These are phyloP conservation scores for Diutina neorugosa DNA, from an alignment of 1,139 yeast genomes.

Conservation along the genomic window DNA sequence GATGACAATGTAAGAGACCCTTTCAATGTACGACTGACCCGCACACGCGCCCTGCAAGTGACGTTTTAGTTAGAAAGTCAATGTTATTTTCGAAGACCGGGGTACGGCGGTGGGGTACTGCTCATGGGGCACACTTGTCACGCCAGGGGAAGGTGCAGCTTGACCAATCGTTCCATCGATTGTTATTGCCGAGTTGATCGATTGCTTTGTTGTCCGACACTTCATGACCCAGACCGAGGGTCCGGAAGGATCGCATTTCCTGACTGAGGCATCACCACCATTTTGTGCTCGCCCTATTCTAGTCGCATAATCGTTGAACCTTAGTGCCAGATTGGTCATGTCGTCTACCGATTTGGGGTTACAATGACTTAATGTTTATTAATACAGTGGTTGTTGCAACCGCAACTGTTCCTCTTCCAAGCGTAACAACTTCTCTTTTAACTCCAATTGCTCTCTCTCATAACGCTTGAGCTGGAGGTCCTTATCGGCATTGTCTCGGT, in stretches of 20 bases:
- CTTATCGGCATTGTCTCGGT: conserved; percentile 29
- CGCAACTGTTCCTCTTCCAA: not conserved
- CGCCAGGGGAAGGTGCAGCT: no score
- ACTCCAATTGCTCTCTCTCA: conserved; percentile 31
- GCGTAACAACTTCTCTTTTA: not conserved
- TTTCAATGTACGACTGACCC: not conserved
- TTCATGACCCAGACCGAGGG: no score
- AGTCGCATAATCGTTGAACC: not conserved
- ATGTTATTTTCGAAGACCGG: not conserved
- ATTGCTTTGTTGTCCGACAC: no score
- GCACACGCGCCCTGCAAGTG: not conserved
- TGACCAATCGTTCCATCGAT: no score
- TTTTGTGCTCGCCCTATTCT: not conserved
- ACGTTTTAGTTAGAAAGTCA: no score
- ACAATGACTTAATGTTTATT: not conserved
- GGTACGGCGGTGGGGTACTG: not conserved
- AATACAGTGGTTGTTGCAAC: not conserved
- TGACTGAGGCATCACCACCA: not conserved
- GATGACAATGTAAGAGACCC: not conserved
- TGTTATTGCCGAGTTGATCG: no score
- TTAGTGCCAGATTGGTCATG: not conserved
- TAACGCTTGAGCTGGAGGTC: conserved; percentile 22
- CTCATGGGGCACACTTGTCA: no score
- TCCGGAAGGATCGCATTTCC: not conserved
- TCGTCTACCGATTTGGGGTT: not conserved